Base-by-base conservation (phyloP, 2,329 filamentous ascomycete species). In the Arthrinium phaeospermum region DNA sequence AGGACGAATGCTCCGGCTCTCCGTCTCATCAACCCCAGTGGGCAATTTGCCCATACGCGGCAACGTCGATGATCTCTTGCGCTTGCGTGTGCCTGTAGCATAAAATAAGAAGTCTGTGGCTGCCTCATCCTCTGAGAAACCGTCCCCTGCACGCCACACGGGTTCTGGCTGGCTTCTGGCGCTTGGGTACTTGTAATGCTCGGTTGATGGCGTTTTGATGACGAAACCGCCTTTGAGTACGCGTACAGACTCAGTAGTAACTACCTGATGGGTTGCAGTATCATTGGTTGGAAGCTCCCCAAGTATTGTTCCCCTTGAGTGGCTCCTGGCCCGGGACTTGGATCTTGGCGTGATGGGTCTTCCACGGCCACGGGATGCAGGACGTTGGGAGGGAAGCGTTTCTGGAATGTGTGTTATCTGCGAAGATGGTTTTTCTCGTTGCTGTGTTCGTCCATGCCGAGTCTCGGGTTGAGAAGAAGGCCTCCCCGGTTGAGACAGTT, bases 81-180 rank as follows among this genome's bases (percentile, higher is more conserved):
- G 76, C 71, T 78, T 80, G 45, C 74, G 73, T 51, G 73, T 76
- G 13, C 75, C 74, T 7, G 75, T 75, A 71, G 76, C 75, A 16
- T 71, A 71, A 27, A 77, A 77, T 0, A 71, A 27, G 57, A 76
- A 77, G 44, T 74, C 71, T 4, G 79, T 74, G 13, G 34, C 76
- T 22, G 73, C 75, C 71, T 81, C 80, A 10, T 78, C 77, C 4
- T 68, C 77, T 10, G 80, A 79, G 70, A 81, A 81, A 3, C 79
- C 80, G 64, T 81, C 80, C 4, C 79, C 79, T 64, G 74, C 45
- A 4, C 70, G 68, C 79, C 79, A 80, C 22, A 57, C n/a, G 0
- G 73, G 70, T 57, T 78, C 73, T 13, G 73, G 73, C 41, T 76
- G 73, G 57, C 68, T 74, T 8, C 8, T 75, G 47, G 75, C 24